Conservation (phyloP, 805 yeast genomes). For the Wickerhamiella kurtzmanii region DNA sequence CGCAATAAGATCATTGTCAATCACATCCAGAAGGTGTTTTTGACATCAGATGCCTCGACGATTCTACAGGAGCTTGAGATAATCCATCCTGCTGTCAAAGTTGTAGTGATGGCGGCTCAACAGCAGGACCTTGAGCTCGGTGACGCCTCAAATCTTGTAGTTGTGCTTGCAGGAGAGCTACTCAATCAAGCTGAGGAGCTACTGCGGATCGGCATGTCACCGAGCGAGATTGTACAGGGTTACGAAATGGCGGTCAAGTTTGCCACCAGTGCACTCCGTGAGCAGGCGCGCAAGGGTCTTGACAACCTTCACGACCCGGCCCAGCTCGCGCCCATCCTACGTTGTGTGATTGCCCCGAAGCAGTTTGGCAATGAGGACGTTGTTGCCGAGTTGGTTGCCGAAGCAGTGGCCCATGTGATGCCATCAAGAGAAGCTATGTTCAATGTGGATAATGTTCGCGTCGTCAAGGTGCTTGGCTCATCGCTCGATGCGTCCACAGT, state of each 20-base stretch:
- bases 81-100: conserved; percentile 94
- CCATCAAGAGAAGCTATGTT: conserved; percentile 48
- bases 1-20: conserved; percentile 92
- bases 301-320: conserved; percentile 40
- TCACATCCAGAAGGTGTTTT: conserved; percentile 67
- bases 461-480: conserved; percentile 93
- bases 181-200: conserved; percentile 77
- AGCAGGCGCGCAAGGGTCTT: conserved; percentile 38
- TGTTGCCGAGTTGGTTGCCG: conserved; percentile 64
- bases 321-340: conserved; percentile 45
- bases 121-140: conserved; percentile 98
- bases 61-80: conserved; percentile 86
- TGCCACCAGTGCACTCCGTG: conserved; percentile 55
- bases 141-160: conserved; percentile 84
- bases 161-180: conserved; percentile 85
- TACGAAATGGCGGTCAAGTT: conserved; percentile 74
- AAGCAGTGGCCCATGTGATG: conserved; percentile 66
- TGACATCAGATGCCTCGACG: conserved; percentile 97
- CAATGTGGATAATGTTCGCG: conserved; percentile 88
- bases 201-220: conserved; percentile 69
- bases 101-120: conserved; percentile 88
- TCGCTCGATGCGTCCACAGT: conserved; percentile 62
- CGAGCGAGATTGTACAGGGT: conserved; percentile 89
- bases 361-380: conserved; percentile 80
- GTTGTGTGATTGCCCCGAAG: conserved; percentile 68